Evolutionary conservation across 2,329 filamentous ascomycete genomes (phyloP).

Genomic region (Ophiocordyceps camponoti-saundersi): DNA sequence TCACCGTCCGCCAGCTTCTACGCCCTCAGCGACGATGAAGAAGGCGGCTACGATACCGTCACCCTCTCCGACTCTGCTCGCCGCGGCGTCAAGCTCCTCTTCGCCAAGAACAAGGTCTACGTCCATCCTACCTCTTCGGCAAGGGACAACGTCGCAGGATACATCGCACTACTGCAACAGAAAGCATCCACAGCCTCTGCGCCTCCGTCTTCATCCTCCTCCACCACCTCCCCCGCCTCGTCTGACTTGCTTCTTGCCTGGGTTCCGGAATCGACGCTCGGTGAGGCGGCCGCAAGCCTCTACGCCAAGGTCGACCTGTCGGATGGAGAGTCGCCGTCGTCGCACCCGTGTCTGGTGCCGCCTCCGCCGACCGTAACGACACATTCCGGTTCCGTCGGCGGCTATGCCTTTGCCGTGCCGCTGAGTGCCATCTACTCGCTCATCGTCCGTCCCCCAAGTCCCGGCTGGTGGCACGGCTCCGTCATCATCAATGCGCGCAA

Average conservation of each 20-base stretch:
- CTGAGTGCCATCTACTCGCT: constrained; percentile 83
- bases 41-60: constrained; percentile 89
- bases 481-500: constrained; percentile 81
- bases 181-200: constrained; percentile 37
- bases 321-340: constrained; percentile 64
- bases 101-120: constrained; percentile 98
- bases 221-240: constrained; percentile 29
- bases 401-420: constrained; percentile 84
- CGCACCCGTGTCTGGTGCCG: constrained; percentile 78
- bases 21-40: constrained; percentile 90
- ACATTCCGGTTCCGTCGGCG: constrained; percentile 52
- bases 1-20: constrained; percentile 7
- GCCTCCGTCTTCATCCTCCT: constrained; percentile 12
- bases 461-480: constrained; percentile 98
- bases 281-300: constrained; percentile 59
- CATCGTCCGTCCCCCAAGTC: constrained; percentile 73
- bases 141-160: constrained; percentile 91
- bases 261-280: constrained; percentile 79
- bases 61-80: constrained; percentile 54
- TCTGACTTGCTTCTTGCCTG: constrained; percentile 77
- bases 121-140: constrained; percentile 84
- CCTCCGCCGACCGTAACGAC: constrained; percentile 74
- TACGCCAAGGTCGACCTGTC: constrained; percentile 93
- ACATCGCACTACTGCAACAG: constrained; percentile 84
- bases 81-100: constrained; percentile 80